A percentile compares a stretch with the other conserved stretches of the same genome.
These are phyloP conservation scores for Erythrophleum fordii DNA, from an alignment of 306 rosid genomes.

Conservation along the genomic window DNA sequence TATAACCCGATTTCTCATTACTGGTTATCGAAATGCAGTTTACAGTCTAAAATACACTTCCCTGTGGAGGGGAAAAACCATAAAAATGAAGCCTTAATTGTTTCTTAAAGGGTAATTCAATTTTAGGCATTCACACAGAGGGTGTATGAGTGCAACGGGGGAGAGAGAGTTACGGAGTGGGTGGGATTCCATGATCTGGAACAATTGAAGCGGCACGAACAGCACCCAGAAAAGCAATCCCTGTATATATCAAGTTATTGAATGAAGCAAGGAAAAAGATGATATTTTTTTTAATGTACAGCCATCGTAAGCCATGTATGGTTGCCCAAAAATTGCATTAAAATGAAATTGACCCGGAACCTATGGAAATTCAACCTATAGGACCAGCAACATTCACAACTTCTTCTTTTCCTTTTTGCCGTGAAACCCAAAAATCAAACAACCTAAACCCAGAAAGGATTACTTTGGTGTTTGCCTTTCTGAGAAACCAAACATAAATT, in stretches of 20 bases:
- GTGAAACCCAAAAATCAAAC: slow-evolving; percentile 3
- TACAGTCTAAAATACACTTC: slow-evolving; percentile 1
- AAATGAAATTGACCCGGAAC: not conserved
- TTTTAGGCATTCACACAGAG: slow-evolving; percentile 7
- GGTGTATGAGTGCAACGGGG: not conserved
- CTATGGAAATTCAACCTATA: not conserved
- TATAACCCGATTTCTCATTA: not conserved
- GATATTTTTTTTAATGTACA: not conserved
- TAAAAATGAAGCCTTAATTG: not conserved
- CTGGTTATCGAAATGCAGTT: not conserved
- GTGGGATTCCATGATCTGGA: slow-evolving; percentile 55
- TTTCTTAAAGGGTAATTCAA: not conserved
- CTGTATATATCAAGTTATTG: slow-evolving; percentile 41
- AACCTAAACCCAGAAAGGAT: not conserved
- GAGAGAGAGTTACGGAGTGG: slow-evolving; percentile 52
- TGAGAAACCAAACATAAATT: slow-evolving; percentile 16
- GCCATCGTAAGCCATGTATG: not conserved
- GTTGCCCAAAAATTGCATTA: not conserved
- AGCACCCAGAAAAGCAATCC: slow-evolving; percentile 74
- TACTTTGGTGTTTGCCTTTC: not conserved
- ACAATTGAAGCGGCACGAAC: slow-evolving; percentile 75
- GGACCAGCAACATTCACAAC: not conserved
- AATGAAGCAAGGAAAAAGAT: not conserved
- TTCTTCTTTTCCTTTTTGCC: not conserved
- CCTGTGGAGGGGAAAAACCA: not conserved